These are phyloP conservation scores for Iberis amara DNA, from an alignment of 441 rosid genomes.

Conservation along the genomic window DNA sequence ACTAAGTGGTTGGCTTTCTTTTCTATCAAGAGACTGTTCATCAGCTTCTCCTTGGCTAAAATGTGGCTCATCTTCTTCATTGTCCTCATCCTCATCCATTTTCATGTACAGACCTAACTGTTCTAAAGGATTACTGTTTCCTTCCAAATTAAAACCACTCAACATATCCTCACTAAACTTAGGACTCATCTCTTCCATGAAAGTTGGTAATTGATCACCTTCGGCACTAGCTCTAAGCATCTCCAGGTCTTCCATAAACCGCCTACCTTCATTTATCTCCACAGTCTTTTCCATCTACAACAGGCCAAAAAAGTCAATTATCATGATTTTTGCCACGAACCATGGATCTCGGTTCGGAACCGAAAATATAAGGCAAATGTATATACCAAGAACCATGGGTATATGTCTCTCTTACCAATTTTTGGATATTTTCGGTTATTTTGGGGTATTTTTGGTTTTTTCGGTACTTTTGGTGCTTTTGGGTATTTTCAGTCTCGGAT, in stretches of 20 bases:
- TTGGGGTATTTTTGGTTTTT: no score
- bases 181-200: constrained; percentile 53
- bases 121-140: constrained; percentile 66
- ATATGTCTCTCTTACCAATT: no score
- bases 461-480: no score
- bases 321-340: no score
- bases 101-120: constrained; percentile 80
- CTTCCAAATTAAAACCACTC: constrained; percentile 65
- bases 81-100: constrained; percentile 71
- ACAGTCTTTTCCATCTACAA: constrained; percentile 90
- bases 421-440: no score
- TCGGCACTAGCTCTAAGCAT: constrained; percentile 57
- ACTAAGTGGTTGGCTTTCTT: constrained; percentile 4
- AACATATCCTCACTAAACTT: constrained; percentile 38
- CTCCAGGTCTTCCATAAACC: constrained; percentile 75
- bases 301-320: constrained; percentile 7
- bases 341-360: no score
- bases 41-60: constrained; percentile 23
- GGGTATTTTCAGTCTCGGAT: no score
- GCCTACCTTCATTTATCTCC: constrained; percentile 69
- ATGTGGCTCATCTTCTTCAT: constrained; percentile 40
- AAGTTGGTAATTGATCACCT: constrained; percentile 36
- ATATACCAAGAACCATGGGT: no score
- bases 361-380: no score
- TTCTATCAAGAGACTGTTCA: constrained; percentile 10